A percentile compares a stretch with the other conserved stretches of the same genome.
Evolutionary conservation across 208 protist genomes (phyloP).

Genomic region (Trypanosoma caninum): DNA sequence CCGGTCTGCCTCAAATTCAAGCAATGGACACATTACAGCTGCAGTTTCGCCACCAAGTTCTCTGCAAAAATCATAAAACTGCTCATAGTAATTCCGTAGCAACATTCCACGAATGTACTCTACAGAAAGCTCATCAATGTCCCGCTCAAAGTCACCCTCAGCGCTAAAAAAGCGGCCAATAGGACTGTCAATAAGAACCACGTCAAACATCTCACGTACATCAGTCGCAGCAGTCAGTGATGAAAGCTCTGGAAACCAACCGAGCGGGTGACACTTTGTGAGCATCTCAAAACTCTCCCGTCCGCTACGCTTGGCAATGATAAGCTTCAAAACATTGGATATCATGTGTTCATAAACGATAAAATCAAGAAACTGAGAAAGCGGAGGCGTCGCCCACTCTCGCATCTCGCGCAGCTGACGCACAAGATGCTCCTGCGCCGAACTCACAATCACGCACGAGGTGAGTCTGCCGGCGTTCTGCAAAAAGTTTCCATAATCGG

Average conservation of each 20-base stretch:
- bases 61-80: constrained; percentile 97
- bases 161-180: constrained; percentile 88
- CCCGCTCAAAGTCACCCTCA: constrained; percentile 74
- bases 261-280: constrained; percentile 98
- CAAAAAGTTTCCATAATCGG: constrained; percentile 98
- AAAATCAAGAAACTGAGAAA: constrained; percentile 98
- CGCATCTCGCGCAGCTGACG: constrained; percentile 96
- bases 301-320: constrained; percentile 84
- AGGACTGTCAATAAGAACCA: constrained; percentile 97
- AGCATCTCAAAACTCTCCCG: constrained; percentile 86
- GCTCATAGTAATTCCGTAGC: constrained; percentile 98
- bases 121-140: constrained; percentile 93
- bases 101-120: constrained; percentile 98
- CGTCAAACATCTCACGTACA: constrained; percentile 96
- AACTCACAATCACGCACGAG: constrained; percentile 89
- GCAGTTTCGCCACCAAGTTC: constrained; percentile 84
- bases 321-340: constrained; percentile 90
- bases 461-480: constrained; percentile 93
- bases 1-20: constrained; percentile 97
- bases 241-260: constrained; percentile 94
- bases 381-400: constrained; percentile 91
- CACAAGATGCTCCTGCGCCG: constrained; percentile 94
- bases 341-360: constrained; percentile 99
- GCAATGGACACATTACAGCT: constrained; percentile 87
- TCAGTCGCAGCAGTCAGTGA: constrained; percentile 90